Evolutionary conservation across 129 eudicot species (phyloP), one percentile per base, ranked within the genome.

Genomic region (Smallanthus sonchifolius): DNA sequence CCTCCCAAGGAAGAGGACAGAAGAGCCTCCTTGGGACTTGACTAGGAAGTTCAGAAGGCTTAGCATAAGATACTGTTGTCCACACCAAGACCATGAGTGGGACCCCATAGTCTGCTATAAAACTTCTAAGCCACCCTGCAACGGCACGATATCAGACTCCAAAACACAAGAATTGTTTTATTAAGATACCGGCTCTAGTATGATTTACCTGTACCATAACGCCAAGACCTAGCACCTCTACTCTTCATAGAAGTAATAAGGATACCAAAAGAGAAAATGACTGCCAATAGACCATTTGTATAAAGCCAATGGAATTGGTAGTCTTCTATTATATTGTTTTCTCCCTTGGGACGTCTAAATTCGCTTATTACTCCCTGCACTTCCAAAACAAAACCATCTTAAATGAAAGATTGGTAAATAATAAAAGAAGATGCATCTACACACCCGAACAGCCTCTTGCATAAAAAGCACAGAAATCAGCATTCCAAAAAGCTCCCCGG

Each of bases 401-500:
- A 72, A 69, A 62, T 6, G 34, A 73, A 79, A 5, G 38, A 17
- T 39, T 20, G 62, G 35, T 19, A 20, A 40, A 49, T 9, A 42
- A 44, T 37, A n/a, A 72, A 62, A 39, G 10, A 10, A 17, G 39
- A 51, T 45, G 76, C 28, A 54, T 38, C 47, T 37, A 14, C 51
- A 63, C 47, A 90, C 98, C 92, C 82, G 82, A 81, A 93, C 72
- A 52, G 98, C 98, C 83, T 90, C 96, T 83, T 93, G 95, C 70
- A 93, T 76, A 70, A 93, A 93, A 69, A 93, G 97, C 72, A 93
- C 97, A 6, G 92, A 72, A 76, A 93, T 93, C 44, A 93, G 79
- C 97, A 93, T 93, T 86, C 97, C 97, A 65, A 93, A 93, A 65
- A 90, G 91, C 83, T 93, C 98, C 73, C 96, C 96, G 6, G 98